These are phyloP conservation scores for Aspergillus pseudotamarii DNA, from an alignment of 2,329 filamentous ascomycete species.

Conservation along the genomic window DNA sequence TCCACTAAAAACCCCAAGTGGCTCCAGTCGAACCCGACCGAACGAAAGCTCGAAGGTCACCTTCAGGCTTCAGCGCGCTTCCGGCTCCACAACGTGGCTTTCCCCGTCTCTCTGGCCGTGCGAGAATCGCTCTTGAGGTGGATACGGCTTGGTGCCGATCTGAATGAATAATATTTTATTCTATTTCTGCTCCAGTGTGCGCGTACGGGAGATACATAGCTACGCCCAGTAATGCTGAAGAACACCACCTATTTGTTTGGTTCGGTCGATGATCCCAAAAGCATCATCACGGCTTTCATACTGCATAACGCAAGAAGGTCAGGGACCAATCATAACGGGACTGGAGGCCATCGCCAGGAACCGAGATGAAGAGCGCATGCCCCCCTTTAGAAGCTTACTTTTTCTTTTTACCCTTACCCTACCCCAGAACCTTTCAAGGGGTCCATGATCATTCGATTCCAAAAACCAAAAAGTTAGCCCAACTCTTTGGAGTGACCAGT, in stretches of 20 bases:
- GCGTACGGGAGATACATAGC: neutral
- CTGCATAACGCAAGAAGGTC: constrained; percentile 7
- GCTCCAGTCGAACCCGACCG: constrained; percentile 29
- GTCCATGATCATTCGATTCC: neutral
- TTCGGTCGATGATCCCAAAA: neutral
- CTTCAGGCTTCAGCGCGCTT: constrained; percentile 24
- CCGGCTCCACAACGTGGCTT: constrained; percentile 37
- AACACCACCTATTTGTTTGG: neutral
- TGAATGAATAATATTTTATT: constrained; percentile 26
- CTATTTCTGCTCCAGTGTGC: neutral
- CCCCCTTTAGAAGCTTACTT: constrained; percentile 17
- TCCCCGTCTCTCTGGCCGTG: constrained; percentile 33
- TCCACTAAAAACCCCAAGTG: constrained; percentile 18
- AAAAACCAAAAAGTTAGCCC: neutral
- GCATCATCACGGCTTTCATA: neutral
- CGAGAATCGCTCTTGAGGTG: constrained; percentile 23
- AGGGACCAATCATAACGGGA: neutral
- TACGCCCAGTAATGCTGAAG: neutral
- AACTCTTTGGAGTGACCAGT: neutral
- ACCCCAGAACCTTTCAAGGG: constrained; percentile 17
- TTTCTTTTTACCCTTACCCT: neutral
- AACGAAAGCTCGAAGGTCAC: constrained; percentile 34
- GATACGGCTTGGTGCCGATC: constrained; percentile 35
- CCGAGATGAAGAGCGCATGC: constrained; percentile 9
- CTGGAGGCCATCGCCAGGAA: constrained; percentile 2